phyloP scores from a whole-genome alignment of 176 grass and related monocot species.

The Hsuehochloa calcarea region DNA sequence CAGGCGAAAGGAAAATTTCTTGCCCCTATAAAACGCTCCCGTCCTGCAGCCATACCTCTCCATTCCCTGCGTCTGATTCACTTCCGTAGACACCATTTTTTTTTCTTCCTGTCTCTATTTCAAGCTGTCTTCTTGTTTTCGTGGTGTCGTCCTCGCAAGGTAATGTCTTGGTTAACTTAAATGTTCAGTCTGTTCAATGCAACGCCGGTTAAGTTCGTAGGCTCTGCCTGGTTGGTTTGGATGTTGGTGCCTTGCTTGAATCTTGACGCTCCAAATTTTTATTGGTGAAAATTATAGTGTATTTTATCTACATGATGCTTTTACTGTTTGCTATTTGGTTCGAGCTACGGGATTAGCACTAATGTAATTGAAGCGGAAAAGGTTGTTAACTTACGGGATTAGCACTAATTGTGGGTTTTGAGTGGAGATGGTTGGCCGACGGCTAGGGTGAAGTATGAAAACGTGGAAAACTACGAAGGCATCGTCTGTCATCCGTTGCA shows the following conservation, averaged over 20 bases:
- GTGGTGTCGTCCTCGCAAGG: slow-evolving; percentile 1
- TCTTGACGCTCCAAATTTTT: neutral
- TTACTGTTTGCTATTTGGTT: no score
- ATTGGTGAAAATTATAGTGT: neutral
- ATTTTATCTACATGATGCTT: neutral
- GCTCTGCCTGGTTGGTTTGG: neutral
- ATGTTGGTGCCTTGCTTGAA: neutral
- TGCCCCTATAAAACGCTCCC: slow-evolving; percentile 12
- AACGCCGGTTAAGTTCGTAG: neutral
- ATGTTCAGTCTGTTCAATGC: neutral
- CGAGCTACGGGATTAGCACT: no score
- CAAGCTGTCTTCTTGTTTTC: neutral
- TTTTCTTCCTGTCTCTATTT: neutral
- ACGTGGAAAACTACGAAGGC: no score
- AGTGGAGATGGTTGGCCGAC: no score
- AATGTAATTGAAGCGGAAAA: no score
- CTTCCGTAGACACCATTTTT: neutral
- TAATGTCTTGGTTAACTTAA: neutral
- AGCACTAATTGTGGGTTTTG: no score
- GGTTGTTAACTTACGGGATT: no score
- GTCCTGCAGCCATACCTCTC: neutral
- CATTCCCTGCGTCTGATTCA: neutral
- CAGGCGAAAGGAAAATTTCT: neutral
- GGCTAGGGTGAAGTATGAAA: no score
- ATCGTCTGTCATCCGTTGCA: no score